Evolutionary conservation across 257 asterid species (phyloP).

Genomic region (Nicotiana knightiana): DNA sequence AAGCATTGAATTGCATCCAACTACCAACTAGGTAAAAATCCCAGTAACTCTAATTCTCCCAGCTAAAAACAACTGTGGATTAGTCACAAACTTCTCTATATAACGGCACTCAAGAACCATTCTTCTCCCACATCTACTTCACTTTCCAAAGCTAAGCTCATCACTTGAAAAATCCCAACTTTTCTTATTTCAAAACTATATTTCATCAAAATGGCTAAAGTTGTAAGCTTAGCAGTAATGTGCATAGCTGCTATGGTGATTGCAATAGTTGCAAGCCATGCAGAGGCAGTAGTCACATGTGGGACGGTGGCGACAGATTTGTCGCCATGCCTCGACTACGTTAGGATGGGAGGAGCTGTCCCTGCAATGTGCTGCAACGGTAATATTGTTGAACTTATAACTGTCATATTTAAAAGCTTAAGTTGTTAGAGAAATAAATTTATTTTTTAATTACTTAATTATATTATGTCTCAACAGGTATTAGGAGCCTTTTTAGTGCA

Average conservation of each 20-base stretch:
- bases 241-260: conserved; percentile 18
- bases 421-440: neutral
- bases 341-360: conserved; percentile 24
- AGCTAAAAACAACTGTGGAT: neutral
- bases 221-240: conserved; percentile 10
- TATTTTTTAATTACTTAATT: neutral
- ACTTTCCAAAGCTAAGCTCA: neutral
- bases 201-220: neutral
- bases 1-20: neutral
- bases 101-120: neutral
- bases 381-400: neutral
- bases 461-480: conserved; percentile 7
- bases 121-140: neutral
- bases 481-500: conserved; percentile 21
- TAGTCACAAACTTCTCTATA: neutral
- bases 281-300: conserved; percentile 39
- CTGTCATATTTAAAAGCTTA: neutral
- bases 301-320: conserved; percentile 21
- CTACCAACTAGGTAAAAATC: neutral
- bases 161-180: neutral
- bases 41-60: neutral
- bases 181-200: neutral
- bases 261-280: conserved; percentile 14
- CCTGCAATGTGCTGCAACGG: conserved; percentile 30
- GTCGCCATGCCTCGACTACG: conserved; percentile 39